Conservation (phyloP, 805 yeast genomes). For the Scheffersomyces coipomensis region DNA sequence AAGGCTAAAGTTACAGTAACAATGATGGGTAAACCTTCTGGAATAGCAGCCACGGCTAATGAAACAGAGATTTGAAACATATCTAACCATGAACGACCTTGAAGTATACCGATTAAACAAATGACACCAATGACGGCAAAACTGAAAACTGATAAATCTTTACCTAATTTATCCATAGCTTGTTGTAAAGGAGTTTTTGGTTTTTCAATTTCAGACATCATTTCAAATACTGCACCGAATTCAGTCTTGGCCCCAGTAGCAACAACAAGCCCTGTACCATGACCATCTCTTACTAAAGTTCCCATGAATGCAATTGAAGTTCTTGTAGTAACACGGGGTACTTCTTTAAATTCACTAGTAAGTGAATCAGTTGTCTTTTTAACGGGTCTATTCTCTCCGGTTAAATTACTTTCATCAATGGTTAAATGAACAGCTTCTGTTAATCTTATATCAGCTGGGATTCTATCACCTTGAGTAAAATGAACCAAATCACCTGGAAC, state of each 20-base stretch:
- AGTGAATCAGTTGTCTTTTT: conserved; percentile 57
- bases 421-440: conserved; percentile 74
- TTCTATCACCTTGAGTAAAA: conserved; percentile 88
- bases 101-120: conserved; percentile 83
- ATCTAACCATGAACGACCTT: conserved; percentile 94
- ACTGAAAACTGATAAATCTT: conserved; percentile 80
- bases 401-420: conserved; percentile 90
- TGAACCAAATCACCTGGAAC: conserved; percentile 97
- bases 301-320: conserved; percentile 92
- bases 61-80: conserved; percentile 98
- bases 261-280: conserved; percentile 88
- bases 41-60: conserved; percentile 97
- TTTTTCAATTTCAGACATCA: conserved; percentile 93
- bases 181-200: conserved; percentile 97
- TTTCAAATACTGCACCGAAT: conserved; percentile 90
- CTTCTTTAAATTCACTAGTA: conserved; percentile 17
- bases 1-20: conserved; percentile 96
- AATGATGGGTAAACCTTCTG: conserved; percentile 97
- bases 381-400: conserved; percentile 94
- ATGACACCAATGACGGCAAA: conserved; percentile 89
- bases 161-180: conserved; percentile 94
- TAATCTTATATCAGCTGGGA: conserved; percentile 92
- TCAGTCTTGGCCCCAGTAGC: conserved; percentile 90
- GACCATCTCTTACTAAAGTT: conserved; percentile 93
- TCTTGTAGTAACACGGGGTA: conserved; percentile 66